Conservation (phyloP, 108 stramenopile genomes). For the Pseudonitzschia delicatissima region DNA sequence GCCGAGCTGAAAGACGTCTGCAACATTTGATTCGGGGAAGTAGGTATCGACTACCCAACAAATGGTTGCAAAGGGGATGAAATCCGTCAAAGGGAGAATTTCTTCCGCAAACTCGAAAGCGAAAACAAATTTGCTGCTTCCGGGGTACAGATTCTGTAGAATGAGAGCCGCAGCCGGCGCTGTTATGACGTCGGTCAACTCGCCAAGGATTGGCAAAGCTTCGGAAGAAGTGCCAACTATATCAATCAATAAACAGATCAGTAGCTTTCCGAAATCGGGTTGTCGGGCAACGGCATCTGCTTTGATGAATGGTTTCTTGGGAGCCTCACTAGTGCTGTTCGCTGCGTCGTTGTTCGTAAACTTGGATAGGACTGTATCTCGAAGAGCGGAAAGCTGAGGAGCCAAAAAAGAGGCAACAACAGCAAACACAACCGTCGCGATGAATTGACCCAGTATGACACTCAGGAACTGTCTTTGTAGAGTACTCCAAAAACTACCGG, state of each 20-base stretch:
- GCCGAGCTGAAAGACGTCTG: constrained; percentile 50
- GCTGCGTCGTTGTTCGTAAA: constrained; percentile 3
- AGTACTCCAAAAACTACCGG: constrained; percentile 52
- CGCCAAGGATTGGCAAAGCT: constrained; percentile 60
- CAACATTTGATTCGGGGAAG: constrained; percentile 48
- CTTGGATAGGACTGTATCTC: constrained; percentile 24
- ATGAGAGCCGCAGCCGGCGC: constrained; percentile 59
- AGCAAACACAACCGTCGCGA: constrained; percentile 52
- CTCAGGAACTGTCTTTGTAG: constrained; percentile 40
- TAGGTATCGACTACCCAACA: constrained; percentile 73
- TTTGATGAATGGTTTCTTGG: constrained; percentile 14
- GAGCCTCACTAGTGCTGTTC: neutral
- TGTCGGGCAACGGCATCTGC: constrained; percentile 15
- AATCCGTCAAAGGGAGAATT: constrained; percentile 79
- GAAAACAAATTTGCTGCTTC: constrained; percentile 61
- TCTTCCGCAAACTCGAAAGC: constrained; percentile 71
- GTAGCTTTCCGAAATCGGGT: constrained; percentile 60
- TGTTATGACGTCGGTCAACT: constrained; percentile 56
- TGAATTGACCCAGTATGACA: constrained; percentile 47
- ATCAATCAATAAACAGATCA: constrained; percentile 63
- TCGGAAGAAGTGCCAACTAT: constrained; percentile 59
- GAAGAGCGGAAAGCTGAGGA: constrained; percentile 27
- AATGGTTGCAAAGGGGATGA: constrained; percentile 72
- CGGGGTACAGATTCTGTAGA: constrained; percentile 47
- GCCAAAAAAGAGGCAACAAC: constrained; percentile 36